These are phyloP conservation scores for Cudoniella acicularis DNA, from an alignment of 495 filamentous ascomycete species.

Conservation along the genomic window DNA sequence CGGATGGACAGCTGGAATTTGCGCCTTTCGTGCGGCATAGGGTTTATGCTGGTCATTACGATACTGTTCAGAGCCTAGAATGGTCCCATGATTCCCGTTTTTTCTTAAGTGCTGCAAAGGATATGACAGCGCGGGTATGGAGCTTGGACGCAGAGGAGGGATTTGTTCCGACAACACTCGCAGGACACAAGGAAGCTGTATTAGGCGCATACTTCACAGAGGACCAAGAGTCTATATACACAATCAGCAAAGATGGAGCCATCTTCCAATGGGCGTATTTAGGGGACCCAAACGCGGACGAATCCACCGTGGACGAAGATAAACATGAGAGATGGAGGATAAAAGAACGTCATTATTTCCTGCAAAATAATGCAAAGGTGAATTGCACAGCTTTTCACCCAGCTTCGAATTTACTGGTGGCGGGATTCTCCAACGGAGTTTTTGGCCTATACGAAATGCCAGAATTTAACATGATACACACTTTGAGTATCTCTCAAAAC, in stretches of 20 bases:
- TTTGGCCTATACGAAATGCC: conserved; percentile 94
- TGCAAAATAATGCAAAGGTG: conserved; percentile 83
- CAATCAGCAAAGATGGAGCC: conserved; percentile 54
- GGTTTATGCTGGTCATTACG: conserved; percentile 82
- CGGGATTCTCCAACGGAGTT: conserved; percentile 90
- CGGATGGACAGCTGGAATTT: conserved; percentile 85
- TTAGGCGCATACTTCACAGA: conserved; percentile 88
- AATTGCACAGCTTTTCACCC: conserved; percentile 86
- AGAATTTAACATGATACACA: conserved; percentile 95
- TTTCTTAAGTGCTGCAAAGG: conserved; percentile 85
- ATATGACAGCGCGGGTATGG: conserved; percentile 91
- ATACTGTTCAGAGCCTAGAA: conserved; percentile 75
- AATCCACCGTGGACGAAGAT: conserved; percentile 48
- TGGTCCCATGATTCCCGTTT: conserved; percentile 97
- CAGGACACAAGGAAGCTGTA: conserved; percentile 84
- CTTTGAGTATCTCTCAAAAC: conserved; percentile 85
- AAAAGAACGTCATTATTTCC: conserved; percentile 80
- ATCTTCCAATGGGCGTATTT: conserved; percentile 66
- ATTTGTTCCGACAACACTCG: conserved; percentile 83
- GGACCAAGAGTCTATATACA: conserved; percentile 72
- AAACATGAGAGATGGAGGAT: conserved; percentile 76
- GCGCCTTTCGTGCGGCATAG: conserved; percentile 89
- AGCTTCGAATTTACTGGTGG: conserved; percentile 79
- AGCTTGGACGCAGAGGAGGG: conserved; percentile 82
- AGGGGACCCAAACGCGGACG: conserved; percentile 43